These are phyloP conservation scores for Hyphopichia burtonii DNA, from an alignment of 1,139 yeast species.

Conservation along the genomic window DNA sequence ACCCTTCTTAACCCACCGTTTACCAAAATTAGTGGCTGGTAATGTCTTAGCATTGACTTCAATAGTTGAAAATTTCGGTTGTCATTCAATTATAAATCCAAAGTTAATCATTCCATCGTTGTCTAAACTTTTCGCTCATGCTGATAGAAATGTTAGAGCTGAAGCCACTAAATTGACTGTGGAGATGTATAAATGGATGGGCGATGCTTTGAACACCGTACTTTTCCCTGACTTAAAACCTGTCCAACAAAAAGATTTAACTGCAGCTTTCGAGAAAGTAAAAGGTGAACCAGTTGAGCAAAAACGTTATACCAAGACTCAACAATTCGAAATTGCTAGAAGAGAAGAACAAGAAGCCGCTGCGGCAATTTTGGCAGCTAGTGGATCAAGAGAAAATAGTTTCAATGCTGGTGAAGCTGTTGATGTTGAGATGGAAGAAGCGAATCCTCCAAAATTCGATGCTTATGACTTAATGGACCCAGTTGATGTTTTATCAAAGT, in stretches of 20 bases:
- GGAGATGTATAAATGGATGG: constrained; percentile 76
- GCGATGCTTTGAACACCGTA: constrained; percentile 57
- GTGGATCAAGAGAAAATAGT: constrained; percentile 13
- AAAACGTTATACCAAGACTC: constrained; percentile 54
- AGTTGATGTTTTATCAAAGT: constrained; percentile 57
- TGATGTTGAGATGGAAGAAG: constrained; percentile 47
- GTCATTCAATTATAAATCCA: constrained; percentile 56
- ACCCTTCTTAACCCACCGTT: constrained; percentile 59
- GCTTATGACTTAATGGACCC: constrained; percentile 44
- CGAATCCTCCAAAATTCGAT: constrained; percentile 37
- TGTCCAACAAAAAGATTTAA: constrained; percentile 85
- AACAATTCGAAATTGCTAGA: constrained; percentile 27
- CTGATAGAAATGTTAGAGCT: constrained; percentile 82
- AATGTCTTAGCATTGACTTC: constrained; percentile 55
- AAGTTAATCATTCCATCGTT: constrained; percentile 57
- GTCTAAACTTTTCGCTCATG: constrained; percentile 76
- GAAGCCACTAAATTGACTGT: constrained; percentile 73
- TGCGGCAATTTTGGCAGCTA: constrained; percentile 14
- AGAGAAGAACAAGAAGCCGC: constrained; percentile 17
- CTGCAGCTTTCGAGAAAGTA: constrained; percentile 64
- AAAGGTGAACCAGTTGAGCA: constrained; percentile 51
- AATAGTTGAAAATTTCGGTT: constrained; percentile 68
- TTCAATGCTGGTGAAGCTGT: constrained; percentile 33
- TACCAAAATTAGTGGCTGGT: constrained; percentile 81
- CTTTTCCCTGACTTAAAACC: constrained; percentile 79